phyloP scores from a whole-genome alignment of 2,329 filamentous ascomycete genomes.

The Hymenoscyphus occultus region DNA sequence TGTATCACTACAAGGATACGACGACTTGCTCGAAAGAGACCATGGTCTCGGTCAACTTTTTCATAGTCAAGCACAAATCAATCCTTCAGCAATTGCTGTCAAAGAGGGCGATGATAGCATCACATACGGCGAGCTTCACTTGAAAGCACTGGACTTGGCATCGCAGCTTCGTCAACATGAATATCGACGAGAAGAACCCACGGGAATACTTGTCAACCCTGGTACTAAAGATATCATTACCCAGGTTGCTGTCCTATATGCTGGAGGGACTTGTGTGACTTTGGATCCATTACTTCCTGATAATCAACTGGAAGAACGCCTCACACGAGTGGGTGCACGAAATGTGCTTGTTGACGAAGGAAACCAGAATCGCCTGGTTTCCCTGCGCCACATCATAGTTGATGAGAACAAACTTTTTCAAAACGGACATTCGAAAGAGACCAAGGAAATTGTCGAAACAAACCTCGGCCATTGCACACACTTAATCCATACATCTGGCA shows the following conservation, averaged over 20 bases:
- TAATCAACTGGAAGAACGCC: conserved; percentile 3
- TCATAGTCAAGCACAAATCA: background rate
- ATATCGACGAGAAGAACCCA: conserved; percentile 6
- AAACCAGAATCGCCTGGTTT: background rate
- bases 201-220: background rate
- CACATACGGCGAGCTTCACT: conserved; percentile 5
- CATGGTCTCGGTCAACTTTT: background rate
- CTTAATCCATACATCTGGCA: conserved; percentile 1
- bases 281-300: background rate
- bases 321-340: background rate
- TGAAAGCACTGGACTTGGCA: conserved; percentile 4
- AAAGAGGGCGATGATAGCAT: background rate
- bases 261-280: conserved; percentile 5
- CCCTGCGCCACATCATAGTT: background rate
- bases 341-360: background rate
- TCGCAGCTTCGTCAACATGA: background rate
- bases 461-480: background rate
- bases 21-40: background rate
- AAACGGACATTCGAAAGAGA: background rate
- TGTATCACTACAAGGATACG: background rate
- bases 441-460: conserved; percentile 1
- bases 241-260: conserved; percentile 6
- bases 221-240: conserved; percentile 6
- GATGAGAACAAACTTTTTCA: conserved; percentile 2
- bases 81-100: background rate